Conservation (phyloP, 306 rosid species). For the Arachis hypogaea region DNA sequence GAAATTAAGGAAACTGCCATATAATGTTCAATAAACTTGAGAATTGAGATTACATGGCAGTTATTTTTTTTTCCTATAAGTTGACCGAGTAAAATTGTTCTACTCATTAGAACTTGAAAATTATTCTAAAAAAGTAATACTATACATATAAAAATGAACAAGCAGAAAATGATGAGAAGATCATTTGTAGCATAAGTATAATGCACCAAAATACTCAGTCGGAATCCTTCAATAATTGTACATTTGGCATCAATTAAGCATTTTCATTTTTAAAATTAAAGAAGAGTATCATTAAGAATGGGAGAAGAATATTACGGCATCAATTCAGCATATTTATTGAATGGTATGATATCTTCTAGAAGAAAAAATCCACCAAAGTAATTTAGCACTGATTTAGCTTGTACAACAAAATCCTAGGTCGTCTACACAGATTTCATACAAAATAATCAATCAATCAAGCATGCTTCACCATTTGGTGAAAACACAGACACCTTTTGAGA, state of each 20-base stretch:
- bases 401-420: too few relatives aligned
- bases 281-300: too few relatives aligned
- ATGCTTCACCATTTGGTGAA: conserved; percentile 24
- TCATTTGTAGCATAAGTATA: conserved; percentile 8
- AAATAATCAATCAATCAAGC: conserved; percentile 20
- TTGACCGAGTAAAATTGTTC: too few relatives aligned
- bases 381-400: too few relatives aligned
- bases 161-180: neutral
- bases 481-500: conserved; percentile 12
- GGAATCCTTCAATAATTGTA: conserved; percentile 1
- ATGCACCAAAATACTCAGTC: neutral
- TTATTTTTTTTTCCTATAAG: too few relatives aligned
- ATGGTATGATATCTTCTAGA: neutral
- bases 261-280: too few relatives aligned
- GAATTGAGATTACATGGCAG: too few relatives aligned
- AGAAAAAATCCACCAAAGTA: neutral
- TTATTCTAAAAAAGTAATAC: neutral
- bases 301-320: too few relatives aligned
- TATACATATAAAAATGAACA: neutral
- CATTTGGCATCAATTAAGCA: neutral
- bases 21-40: too few relatives aligned
- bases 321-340: conserved; percentile 4
- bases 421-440: neutral
- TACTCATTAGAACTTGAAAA: too few relatives aligned
- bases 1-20: too few relatives aligned